A percentile compares a stretch with the other conserved stretches of the same genome.
These are phyloP conservation scores for Arthrobotrys pseudoclavata DNA, from an alignment of 2,329 filamentous ascomycete species.

Conservation along the genomic window DNA sequence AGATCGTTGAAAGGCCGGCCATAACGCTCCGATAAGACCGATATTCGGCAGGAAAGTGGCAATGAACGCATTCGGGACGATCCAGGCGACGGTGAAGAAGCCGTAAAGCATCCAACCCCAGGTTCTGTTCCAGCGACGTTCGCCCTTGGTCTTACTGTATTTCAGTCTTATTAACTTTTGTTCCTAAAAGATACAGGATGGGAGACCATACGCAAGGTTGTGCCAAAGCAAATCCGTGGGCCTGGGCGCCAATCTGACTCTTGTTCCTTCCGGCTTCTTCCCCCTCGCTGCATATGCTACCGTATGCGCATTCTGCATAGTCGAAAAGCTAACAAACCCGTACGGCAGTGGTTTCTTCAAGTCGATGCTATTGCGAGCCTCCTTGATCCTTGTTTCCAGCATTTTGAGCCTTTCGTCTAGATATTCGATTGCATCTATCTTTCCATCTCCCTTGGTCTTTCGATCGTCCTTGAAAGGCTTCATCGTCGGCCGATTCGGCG, in stretches of 20 bases:
- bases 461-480: slow-evolving; percentile 84
- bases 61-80: slow-evolving; percentile 92
- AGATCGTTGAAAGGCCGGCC: slow-evolving; percentile 79
- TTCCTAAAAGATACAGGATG: no score
- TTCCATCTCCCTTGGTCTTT: slow-evolving; percentile 76
- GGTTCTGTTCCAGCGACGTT: slow-evolving; percentile 79
- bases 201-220: slow-evolving; percentile 75
- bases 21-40: slow-evolving; percentile 70
- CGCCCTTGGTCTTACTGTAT: slow-evolving; percentile 72
- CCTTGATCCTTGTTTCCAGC: slow-evolving; percentile 85
- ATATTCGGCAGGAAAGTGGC: slow-evolving; percentile 93
- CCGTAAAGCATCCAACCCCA: slow-evolving; percentile 88
- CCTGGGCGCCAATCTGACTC: slow-evolving; percentile 81
- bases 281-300: slow-evolving; percentile 85
- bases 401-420: slow-evolving; percentile 85
- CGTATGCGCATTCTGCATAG: slow-evolving; percentile 86
- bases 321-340: slow-evolving; percentile 93
- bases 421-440: slow-evolving; percentile 95
- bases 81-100: slow-evolving; percentile 85
- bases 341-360: slow-evolving; percentile 89
- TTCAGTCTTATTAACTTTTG: slow-evolving; percentile 21
- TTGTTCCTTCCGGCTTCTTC: slow-evolving; percentile 83
- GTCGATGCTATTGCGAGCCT: slow-evolving; percentile 84
- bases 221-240: slow-evolving; percentile 97
- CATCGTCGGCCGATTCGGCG: slow-evolving; percentile 81